Conservation (phyloP, 306 rosid species). For the Citrullus mucosospermus region DNA sequence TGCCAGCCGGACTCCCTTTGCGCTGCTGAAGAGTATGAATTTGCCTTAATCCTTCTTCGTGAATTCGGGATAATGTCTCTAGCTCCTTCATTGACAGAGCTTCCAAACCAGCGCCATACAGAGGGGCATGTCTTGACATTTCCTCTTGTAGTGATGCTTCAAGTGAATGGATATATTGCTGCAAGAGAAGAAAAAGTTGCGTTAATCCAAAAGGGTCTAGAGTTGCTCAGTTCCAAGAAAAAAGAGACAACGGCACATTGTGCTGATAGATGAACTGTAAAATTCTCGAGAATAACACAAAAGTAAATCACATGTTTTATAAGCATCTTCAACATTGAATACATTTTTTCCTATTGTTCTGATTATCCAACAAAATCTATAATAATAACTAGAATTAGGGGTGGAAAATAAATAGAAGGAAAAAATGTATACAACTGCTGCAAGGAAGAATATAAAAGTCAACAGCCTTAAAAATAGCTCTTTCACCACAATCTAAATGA, state of each 20-base stretch:
- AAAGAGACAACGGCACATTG: not conserved
- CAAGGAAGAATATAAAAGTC: not conserved
- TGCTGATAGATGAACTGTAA: not conserved
- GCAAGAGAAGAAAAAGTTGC: conserved; percentile 23
- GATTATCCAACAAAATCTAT: not conserved
- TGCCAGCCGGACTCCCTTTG: conserved; percentile 63
- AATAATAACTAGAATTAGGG: not conserved
- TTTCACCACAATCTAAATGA: not conserved
- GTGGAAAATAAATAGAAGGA: not conserved
- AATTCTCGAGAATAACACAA: not conserved
- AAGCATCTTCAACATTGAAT: not conserved
- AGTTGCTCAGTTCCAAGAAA: not conserved
- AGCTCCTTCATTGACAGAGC: conserved; percentile 89
- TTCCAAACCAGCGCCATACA: conserved; percentile 92
- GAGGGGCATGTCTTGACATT: conserved; percentile 94
- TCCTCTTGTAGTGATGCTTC: conserved; percentile 93
- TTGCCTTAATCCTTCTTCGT: conserved; percentile 93
- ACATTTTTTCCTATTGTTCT: not conserved
- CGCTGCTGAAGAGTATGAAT: conserved; percentile 87
- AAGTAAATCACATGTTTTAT: not conserved
- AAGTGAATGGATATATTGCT: conserved; percentile 92
- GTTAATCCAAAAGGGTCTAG: conserved; percentile 10
- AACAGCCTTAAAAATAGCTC: not conserved
- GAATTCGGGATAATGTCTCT: conserved; percentile 80
- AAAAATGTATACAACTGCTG: not conserved